Conservation (phyloP, 1,284 basidiomycete genomes). For the Trametes sp. region DNA sequence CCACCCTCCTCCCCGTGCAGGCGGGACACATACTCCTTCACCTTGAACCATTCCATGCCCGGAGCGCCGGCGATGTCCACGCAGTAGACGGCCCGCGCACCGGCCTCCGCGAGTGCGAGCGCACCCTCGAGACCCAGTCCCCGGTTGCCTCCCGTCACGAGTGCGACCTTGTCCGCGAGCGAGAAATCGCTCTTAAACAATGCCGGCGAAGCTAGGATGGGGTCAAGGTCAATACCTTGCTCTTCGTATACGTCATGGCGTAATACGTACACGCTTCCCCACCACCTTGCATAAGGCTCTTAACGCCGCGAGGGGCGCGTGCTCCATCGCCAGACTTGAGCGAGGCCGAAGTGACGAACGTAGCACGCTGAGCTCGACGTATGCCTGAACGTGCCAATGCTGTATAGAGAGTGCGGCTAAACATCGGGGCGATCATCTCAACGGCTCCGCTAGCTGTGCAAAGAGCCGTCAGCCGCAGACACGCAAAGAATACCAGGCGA, state of each 20-base stretch:
- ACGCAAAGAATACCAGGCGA: too few relatives aligned
- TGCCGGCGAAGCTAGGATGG: conserved; percentile 25
- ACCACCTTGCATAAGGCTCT: background rate
- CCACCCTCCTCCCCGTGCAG: conserved; percentile 42
- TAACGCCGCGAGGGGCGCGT: background rate
- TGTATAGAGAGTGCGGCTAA: background rate
- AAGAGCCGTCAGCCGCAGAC: too few relatives aligned
- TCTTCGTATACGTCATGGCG: background rate
- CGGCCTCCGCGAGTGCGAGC: conserved; percentile 77
- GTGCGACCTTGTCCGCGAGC: conserved; percentile 73
- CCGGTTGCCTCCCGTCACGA: conserved; percentile 82
- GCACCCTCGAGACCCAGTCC: conserved; percentile 87
- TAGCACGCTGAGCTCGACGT: background rate
- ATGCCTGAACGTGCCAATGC: too few relatives aligned
- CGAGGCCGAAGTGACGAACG: background rate
- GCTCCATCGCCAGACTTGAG: background rate
- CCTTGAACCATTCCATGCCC: conserved; percentile 69
- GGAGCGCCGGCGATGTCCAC: conserved; percentile 74
- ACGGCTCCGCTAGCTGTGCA: too few relatives aligned
- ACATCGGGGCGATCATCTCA: background rate
- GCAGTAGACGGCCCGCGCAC: conserved; percentile 78
- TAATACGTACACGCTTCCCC: background rate
- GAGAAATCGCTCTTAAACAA: conserved; percentile 76
- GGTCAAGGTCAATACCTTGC: background rate
- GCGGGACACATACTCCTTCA: conserved; percentile 57